phyloP scores from a whole-genome alignment of 2,329 filamentous ascomycete species.

The Xylaria sp. region DNA sequence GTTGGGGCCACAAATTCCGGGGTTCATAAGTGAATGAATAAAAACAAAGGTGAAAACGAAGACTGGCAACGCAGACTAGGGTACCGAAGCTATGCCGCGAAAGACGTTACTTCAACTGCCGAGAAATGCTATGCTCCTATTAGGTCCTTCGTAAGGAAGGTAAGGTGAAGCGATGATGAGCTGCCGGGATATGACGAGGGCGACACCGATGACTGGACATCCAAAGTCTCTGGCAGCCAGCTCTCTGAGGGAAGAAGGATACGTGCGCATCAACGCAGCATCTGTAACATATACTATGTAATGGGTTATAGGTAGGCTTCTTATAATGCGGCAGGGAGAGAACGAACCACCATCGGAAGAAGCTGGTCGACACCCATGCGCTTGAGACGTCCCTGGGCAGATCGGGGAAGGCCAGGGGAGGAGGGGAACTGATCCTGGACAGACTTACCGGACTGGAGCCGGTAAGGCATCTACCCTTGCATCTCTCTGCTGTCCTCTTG shows the following conservation, averaged over 20 bases:
- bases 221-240: background rate
- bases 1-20: slow-evolving; percentile 5
- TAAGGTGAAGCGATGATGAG: slow-evolving; percentile 19
- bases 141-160: slow-evolving; percentile 1
- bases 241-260: slow-evolving; percentile 2
- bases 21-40: background rate
- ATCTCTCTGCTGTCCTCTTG: background rate
- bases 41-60: background rate
- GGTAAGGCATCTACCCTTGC: background rate
- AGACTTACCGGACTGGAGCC: slow-evolving; percentile 1
- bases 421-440: slow-evolving; percentile 23
- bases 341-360: slow-evolving; percentile 4
- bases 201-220: slow-evolving; percentile 6
- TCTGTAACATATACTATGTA: slow-evolving; percentile 14
- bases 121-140: slow-evolving; percentile 1
- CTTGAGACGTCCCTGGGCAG: slow-evolving; percentile 15
- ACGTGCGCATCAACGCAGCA: slow-evolving; percentile 21
- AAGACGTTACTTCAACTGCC: slow-evolving; percentile 3
- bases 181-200: slow-evolving; percentile 8
- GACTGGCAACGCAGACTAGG: background rate
- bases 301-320: background rate
- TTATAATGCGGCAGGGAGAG: slow-evolving; percentile 12
- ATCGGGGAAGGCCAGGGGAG: slow-evolving; percentile 19
- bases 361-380: slow-evolving; percentile 15
- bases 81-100: slow-evolving; percentile 20